Evolutionary conservation across 257 asterid species (phyloP).

Genomic region (Nicotiana knightiana): DNA sequence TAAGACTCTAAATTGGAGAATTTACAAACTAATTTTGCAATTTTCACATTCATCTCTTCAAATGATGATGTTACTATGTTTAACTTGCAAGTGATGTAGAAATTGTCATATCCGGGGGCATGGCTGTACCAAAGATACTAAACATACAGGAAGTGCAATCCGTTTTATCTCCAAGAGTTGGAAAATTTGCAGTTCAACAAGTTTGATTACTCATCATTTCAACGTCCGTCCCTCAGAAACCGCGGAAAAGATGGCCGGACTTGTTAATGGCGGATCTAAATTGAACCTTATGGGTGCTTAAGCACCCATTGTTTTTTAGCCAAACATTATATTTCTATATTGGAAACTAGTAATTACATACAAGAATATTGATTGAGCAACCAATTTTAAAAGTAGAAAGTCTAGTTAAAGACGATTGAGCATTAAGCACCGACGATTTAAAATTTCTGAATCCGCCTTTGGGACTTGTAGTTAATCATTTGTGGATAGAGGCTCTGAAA

Average conservation of each 20-base stretch:
- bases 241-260: neutral
- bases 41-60: neutral
- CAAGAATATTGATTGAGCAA: no score
- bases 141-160: slow-evolving; percentile 40
- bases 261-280: neutral
- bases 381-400: no score
- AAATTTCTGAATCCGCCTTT: no score
- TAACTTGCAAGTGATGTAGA: slow-evolving; percentile 30
- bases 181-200: slow-evolving; percentile 50
- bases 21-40: neutral
- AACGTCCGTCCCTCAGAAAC: neutral
- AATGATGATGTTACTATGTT: neutral
- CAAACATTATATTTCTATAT: no score
- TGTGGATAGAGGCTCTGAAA: neutral
- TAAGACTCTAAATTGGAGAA: slow-evolving; percentile 11
- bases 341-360: no score
- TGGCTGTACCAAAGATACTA: slow-evolving; percentile 67
- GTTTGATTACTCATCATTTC: slow-evolving; percentile 14
- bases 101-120: slow-evolving; percentile 77
- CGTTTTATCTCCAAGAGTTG: slow-evolving; percentile 51
- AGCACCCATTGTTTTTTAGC: no score
- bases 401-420: no score
- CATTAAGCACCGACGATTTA: no score
- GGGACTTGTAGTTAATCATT: neutral
- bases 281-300: no score